These are phyloP conservation scores for Ustilago curta DNA, from an alignment of 1,284 basidiomycete species.

Conservation along the genomic window DNA sequence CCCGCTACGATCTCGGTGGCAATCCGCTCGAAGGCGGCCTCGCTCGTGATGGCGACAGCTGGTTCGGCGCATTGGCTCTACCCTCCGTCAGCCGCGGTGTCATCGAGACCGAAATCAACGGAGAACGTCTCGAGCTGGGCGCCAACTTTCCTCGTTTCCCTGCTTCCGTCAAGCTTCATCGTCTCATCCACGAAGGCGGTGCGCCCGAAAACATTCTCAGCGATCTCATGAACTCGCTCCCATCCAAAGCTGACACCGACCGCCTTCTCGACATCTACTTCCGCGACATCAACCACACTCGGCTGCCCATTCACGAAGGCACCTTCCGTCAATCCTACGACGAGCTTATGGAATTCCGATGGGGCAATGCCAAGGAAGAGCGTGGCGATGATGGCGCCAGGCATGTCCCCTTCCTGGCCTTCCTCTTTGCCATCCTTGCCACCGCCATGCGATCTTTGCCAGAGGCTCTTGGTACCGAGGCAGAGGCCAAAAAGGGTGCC, in stretches of 20 bases:
- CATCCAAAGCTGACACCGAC: slow-evolving; percentile 53
- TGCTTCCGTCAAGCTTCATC: slow-evolving; percentile 60
- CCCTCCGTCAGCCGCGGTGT: slow-evolving; percentile 63
- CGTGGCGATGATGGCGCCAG: slow-evolving; percentile 74
- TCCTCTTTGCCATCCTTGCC: slow-evolving; percentile 92
- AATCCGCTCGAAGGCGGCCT: slow-evolving; percentile 63
- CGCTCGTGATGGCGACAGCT: slow-evolving; percentile 61
- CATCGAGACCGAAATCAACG: slow-evolving; percentile 64
- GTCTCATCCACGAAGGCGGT: slow-evolving; percentile 65
- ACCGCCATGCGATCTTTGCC: slow-evolving; percentile 87
- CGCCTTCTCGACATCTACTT: slow-evolving; percentile 64
- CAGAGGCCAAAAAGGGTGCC: slow-evolving; percentile 58
- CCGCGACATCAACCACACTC: slow-evolving; percentile 84
- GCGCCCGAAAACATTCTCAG: slow-evolving; percentile 58
- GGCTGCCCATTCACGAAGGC: slow-evolving; percentile 88
- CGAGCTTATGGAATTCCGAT: slow-evolving; percentile 76
- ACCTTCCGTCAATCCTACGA: slow-evolving; percentile 85
- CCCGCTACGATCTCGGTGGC: slow-evolving; percentile 47
- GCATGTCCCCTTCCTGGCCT: slow-evolving; percentile 85
- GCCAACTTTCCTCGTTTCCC: slow-evolving; percentile 63
- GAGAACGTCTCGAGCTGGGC: slow-evolving; percentile 63
- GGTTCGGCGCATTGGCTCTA: slow-evolving; percentile 64
- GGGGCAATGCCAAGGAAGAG: slow-evolving; percentile 56
- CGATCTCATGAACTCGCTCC: slow-evolving; percentile 62
- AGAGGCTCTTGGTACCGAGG: slow-evolving; percentile 72